Evolutionary conservation across 1,139 yeast genomes (phyloP).

Genomic region (Ogataea hybrid): DNA sequence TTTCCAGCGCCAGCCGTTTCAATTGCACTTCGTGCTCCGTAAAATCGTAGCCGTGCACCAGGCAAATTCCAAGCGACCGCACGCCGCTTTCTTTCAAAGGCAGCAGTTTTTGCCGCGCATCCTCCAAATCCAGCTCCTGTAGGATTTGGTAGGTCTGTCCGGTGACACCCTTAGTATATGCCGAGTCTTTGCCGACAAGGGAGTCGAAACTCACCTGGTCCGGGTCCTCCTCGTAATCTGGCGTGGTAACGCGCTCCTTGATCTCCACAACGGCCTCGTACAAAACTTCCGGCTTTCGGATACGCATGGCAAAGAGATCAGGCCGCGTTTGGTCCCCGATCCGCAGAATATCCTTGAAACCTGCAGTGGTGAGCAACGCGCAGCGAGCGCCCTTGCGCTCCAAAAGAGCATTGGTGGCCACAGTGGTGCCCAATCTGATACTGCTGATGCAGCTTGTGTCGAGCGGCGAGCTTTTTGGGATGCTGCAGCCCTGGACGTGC

Average conservation of each 20-base stretch:
- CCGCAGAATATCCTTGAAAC: conserved; percentile 58
- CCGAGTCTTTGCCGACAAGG: conserved; percentile 8
- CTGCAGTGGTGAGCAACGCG: conserved; percentile 61
- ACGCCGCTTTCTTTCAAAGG: conserved; percentile 24
- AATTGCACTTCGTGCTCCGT: conserved; percentile 32
- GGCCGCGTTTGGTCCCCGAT: conserved; percentile 80
- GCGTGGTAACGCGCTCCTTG: conserved; percentile 73
- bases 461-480: conserved; percentile 46
- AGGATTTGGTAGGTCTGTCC: conserved; percentile 31
- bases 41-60: conserved; percentile 36
- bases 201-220: conserved; percentile 13
- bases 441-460: conserved; percentile 47
- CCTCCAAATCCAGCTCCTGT: conserved; percentile 30
- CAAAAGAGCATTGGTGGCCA: conserved; percentile 69
- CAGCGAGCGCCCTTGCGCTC: conserved; percentile 69
- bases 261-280: conserved; percentile 64
- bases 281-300: conserved; percentile 53
- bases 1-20: conserved; percentile 30
- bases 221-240: conserved; percentile 63
- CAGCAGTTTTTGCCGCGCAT: conserved; percentile 16
- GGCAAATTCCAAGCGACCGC: conserved; percentile 34
- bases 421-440: conserved; percentile 77
- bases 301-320: conserved; percentile 59
- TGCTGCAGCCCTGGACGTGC: conserved; percentile 44
- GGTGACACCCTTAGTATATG: conserved; percentile 17